Evolutionary conservation across 2,329 filamentous ascomycete species (phyloP), one percentile per base, ranked within the genome.

Genomic region (Tolypocladium endophyticum): DNA sequence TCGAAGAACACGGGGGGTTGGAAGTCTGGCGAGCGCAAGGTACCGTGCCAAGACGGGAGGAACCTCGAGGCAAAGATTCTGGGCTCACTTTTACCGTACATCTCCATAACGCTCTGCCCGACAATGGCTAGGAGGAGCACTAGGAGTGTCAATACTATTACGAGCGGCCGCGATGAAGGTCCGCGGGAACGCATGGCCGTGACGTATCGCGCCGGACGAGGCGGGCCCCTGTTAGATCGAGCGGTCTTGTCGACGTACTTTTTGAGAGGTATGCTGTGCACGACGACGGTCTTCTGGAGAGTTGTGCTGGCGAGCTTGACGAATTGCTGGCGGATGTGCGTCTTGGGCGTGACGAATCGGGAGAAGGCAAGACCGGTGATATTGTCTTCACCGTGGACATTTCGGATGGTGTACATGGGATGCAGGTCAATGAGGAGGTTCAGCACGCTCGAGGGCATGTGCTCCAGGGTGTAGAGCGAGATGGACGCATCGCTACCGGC

Each of bases 281-380:
- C 86, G 36, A 88, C 85, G 47, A 92, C 84, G 0, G 86, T 89
- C 70, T 92, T 92, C 61, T 86, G 87, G 66, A 95, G 86, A 56
- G 88, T 91, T 47, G 90, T 88, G 55, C 89, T 92, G 36, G 90
- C 92, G 4, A 96, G 82, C 66, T 89, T 90, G 65, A 95, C 76
- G 67, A 61, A 68, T 56, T 73, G 73, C 56, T 68, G 64, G 18
- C 68, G 69, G 45, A 67, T 57, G 75, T 75, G 59, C 71, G 66
- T 76, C 62, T 81, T 76, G n/a, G 82, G 84, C 0, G 82, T 75
- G 28, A 72, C 69, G 70, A 87, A 87, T 59, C 74, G 74, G 4
- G 83, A 85, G 68, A 87, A 84, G 12, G 79, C 75, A 16, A 87
- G 68, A 53, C 79, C 78, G 3, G 85, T 86, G 65, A 87, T 85